These are phyloP conservation scores for Luzula sylvatica DNA, from an alignment of 176 grass and related monocot genomes.

Conservation along the genomic window DNA sequence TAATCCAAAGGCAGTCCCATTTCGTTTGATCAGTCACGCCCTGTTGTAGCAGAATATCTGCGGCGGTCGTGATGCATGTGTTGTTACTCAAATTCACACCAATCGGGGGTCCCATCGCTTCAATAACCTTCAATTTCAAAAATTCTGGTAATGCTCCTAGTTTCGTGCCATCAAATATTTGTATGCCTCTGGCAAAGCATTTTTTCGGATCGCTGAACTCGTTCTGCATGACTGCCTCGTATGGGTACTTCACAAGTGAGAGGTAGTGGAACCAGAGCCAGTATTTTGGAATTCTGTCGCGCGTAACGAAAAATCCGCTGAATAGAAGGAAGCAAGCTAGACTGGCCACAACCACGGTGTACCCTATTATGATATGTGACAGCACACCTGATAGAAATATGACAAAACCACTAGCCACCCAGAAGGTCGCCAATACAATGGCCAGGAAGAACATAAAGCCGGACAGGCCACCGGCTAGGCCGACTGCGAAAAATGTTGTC, in stretches of 20 bases:
- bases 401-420: conserved; percentile 64
- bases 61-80: conserved; percentile 65
- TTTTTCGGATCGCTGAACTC: no score
- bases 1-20: conserved; percentile 79
- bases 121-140: conserved; percentile 48
- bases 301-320: conserved; percentile 82
- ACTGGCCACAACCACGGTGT: conserved; percentile 52
- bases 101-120: conserved; percentile 37
- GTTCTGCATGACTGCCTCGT: no score
- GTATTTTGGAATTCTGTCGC: conserved; percentile 56
- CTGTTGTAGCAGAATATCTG: conserved; percentile 47
- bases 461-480: conserved; percentile 37
- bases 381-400: conserved; percentile 79
- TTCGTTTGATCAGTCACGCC: conserved; percentile 51
- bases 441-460: conserved; percentile 76
- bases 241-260: no score
- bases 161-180: conserved; percentile 91
- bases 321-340: conserved; percentile 83
- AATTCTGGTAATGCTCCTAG: conserved; percentile 23
- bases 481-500: conserved; percentile 74
- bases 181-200: conserved; percentile 49
- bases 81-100: conserved; percentile 32
- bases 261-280: no score
- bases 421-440: conserved; percentile 70
- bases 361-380: conserved; percentile 47